These are phyloP conservation scores for Globisporangium echinulatum DNA, from an alignment of 352 stramenopile genomes.

Conservation along the genomic window DNA sequence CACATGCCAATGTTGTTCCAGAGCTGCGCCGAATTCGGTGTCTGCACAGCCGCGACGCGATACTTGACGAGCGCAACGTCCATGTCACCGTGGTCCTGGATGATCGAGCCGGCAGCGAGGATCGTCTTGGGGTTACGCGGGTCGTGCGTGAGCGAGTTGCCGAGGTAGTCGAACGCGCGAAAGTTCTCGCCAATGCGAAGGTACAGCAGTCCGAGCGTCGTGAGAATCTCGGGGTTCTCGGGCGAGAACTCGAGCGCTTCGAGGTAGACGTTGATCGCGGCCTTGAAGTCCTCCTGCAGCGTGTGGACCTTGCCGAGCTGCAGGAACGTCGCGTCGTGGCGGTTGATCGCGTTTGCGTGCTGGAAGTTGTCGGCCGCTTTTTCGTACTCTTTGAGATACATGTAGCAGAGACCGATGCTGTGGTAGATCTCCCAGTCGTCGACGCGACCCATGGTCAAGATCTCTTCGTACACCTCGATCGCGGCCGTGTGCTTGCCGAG, in stretches of 20 bases:
- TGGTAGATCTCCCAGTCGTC: constrained; percentile 94
- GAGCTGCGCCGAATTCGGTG: constrained; percentile 88
- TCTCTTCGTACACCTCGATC: constrained; percentile 88
- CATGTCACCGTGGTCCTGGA: constrained; percentile 92
- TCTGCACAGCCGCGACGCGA: constrained; percentile 87
- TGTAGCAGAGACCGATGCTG: constrained; percentile 89
- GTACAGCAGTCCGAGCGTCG: constrained; percentile 88
- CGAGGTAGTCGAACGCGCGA: constrained; percentile 91
- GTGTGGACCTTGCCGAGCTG: constrained; percentile 88
- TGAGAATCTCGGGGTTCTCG: constrained; percentile 90
- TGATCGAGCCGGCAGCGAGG: constrained; percentile 89
- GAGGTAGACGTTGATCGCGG: constrained; percentile 85
- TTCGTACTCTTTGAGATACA: constrained; percentile 90
- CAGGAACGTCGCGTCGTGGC: constrained; percentile 90
- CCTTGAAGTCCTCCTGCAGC: constrained; percentile 78
- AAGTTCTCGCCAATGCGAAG: constrained; percentile 87
- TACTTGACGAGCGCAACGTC: constrained; percentile 94
- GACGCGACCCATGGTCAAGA: constrained; percentile 60
- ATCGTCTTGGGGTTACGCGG: constrained; percentile 89
- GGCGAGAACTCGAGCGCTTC: constrained; percentile 92
- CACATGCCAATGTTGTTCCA: constrained; percentile 97
- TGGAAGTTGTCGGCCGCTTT: constrained; percentile 86
- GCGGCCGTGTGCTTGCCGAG: constrained; percentile 88
- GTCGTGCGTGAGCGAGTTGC: constrained; percentile 90
- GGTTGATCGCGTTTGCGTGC: constrained; percentile 87